phyloP scores from a whole-genome alignment of 345 rosid genomes.

The Schrenkiella parvula region DNA sequence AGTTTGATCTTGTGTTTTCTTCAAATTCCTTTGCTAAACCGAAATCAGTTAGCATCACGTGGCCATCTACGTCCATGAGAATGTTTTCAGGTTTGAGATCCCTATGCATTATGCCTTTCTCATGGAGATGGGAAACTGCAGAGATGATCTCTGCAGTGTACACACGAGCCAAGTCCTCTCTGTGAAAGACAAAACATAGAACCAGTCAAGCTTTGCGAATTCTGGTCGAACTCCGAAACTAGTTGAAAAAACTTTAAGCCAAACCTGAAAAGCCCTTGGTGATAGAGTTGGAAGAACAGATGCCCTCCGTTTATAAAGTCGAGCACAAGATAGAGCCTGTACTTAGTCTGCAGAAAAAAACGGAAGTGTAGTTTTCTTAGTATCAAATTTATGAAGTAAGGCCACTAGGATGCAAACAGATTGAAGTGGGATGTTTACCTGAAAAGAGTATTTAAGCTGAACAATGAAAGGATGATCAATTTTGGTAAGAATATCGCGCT shows the following conservation, averaged over 20 bases:
- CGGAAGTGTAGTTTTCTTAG: not conserved
- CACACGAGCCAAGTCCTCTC: slow-evolving; percentile 89
- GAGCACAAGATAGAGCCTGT: slow-evolving; percentile 77
- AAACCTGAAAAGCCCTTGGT: slow-evolving; percentile 94
- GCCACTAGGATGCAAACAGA: not conserved
- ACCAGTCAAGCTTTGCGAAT: slow-evolving; percentile 15
- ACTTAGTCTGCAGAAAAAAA: slow-evolving; percentile 67
- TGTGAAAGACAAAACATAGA: slow-evolving; percentile 26
- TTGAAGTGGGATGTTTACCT: slow-evolving; percentile 38
- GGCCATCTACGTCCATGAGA: slow-evolving; percentile 82
- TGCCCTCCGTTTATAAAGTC: slow-evolving; percentile 98
- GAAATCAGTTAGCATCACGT: slow-evolving; percentile 90
- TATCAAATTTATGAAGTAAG: not conserved
- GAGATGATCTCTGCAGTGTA: slow-evolving; percentile 91
- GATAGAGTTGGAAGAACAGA: slow-evolving; percentile 91
- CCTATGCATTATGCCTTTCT: slow-evolving; percentile 95
- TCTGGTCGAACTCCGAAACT: not conserved
- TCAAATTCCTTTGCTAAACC: slow-evolving; percentile 88
- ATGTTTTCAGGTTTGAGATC: slow-evolving; percentile 98
- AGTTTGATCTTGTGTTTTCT: slow-evolving; percentile 82
- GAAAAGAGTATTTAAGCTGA: slow-evolving; percentile 84
- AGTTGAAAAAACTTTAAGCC: not conserved
- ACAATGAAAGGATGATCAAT: slow-evolving; percentile 92
- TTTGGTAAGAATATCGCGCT: slow-evolving; percentile 82
- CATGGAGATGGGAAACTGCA: slow-evolving; percentile 89